Base-by-base conservation (phyloP, 129 eudicot species). In the Dittrichia graveolens region DNA sequence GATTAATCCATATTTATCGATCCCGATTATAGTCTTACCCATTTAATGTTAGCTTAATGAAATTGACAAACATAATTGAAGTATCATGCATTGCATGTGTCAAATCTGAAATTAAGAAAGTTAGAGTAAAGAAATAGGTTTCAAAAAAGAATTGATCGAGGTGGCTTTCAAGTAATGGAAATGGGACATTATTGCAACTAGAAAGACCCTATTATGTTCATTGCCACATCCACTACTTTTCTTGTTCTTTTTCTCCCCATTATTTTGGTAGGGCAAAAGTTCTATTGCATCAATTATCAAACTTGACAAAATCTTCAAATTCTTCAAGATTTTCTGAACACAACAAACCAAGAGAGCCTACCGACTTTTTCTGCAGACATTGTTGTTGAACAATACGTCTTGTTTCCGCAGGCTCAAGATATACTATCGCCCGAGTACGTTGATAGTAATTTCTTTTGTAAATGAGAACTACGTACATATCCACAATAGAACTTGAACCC, bases 81-180 rank as follows among this genome's bases (percentile, higher is more conserved):
- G 66, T 60, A 55, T 37, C 60, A 54, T 34, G 37, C 10, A 55
- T 53, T n/a, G n/a, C n/a, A n/a, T n/a, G n/a, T n/a, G n/a, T n/a
- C n/a, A n/a, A n/a, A n/a, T n/a, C n/a, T n/a, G 67, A 43, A 18
- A 19, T 43, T 19, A 55, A 75, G 65, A 48, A 40, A 67, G 69
- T 58, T 61, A 4, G 14, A 58, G 41, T 63, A 41, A 75, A 53
- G 46, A 64, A 64, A 52, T 13, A 65, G n/a, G n/a, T n/a, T n/a
- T n/a, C n/a, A n/a, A n/a, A n/a, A n/a, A n/a, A n/a, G n/a, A n/a
- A n/a, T n/a, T n/a, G n/a, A n/a, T n/a, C n/a, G n/a, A n/a, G n/a
- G 80, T 66, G 67, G 19, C 42, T 75, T 75, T 66, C 74, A 75
- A 65, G 74, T 75, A 55, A 65, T 75, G 79, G 31, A 16, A 45